Evolutionary conservation across 2,329 filamentous ascomycete genomes (phyloP), one percentile per base, ranked within the genome.

Genomic region (Amylocarpus encephaloides): DNA sequence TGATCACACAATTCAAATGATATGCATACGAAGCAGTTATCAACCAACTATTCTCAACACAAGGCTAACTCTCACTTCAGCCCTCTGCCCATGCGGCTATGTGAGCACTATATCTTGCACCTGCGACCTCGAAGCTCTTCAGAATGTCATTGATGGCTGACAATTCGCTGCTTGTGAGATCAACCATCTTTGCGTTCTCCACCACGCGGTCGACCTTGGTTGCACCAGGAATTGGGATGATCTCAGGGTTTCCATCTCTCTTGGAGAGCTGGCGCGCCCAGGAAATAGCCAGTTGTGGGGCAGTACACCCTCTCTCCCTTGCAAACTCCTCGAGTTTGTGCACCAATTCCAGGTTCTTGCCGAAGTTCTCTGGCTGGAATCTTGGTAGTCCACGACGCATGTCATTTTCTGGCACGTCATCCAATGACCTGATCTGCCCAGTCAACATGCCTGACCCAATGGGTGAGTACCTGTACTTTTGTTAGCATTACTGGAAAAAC

Each of bases 171-270:
- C 73, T 68, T 1, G 68, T 73, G 41, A 83, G 62, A 1, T 73
- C 67, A 5, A 81, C 68, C 33, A 69, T 56, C 52, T 70, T 73
- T 30, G 71, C 67, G 58, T 87, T 87, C 71, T 86, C 83, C n/a
- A 69, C 59, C 10, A 86, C 73, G 18, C 82, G 72, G 34, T 69
- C 72, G 9, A 68, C 69, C 4, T 73, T 79, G 0, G 78, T 79
- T 7, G 83, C 77, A 2, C 83, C 83, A 0, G 83, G 84, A 53
- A 87, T 85, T 5, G 83, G 82, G 45, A 87, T 77, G 53, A 86
- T 77, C 33, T 59, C 57, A 15, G 62, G 61, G 12, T 60, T 63
- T 1, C 60, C 29, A 62, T 66, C 44, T 35, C 55, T 59, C 52
- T 59, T 59, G 2, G 58, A 63, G n/a, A 59, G 54, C 18, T 57